Evolutionary conservation across 495 filamentous ascomycete species (phyloP).

Genomic region (Sporormia fimetaria): DNA sequence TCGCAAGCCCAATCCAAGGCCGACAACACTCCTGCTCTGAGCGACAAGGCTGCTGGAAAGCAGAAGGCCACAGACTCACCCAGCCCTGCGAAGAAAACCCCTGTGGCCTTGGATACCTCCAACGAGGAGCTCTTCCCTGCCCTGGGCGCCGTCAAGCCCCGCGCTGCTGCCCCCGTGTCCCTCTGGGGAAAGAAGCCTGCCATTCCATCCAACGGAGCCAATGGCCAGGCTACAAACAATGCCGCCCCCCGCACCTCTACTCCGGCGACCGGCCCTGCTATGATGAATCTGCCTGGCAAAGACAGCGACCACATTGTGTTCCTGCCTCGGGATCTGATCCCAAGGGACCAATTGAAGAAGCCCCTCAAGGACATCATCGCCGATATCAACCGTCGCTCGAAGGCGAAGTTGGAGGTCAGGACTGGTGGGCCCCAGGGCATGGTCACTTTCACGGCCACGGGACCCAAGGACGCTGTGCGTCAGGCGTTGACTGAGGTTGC

Average conservation of each 20-base stretch:
- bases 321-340: constrained; percentile 58
- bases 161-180: constrained; percentile 42
- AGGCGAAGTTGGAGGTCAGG: constrained; percentile 68
- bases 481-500: constrained; percentile 79
- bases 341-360: constrained; percentile 65
- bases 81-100: constrained; percentile 30
- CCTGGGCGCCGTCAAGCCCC: constrained; percentile 59
- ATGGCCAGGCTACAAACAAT: constrained; percentile 36
- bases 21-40: constrained; percentile 33
- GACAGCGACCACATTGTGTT: constrained; percentile 64
- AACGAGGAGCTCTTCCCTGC: constrained; percentile 87
- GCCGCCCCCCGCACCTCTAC: constrained; percentile 44
- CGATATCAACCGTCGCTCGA: constrained; percentile 79
- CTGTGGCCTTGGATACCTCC: constrained; percentile 52
- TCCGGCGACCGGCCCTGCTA: constrained; percentile 48
- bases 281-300: constrained; percentile 63
- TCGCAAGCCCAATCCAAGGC: constrained; percentile 27
- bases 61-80: constrained; percentile 40
- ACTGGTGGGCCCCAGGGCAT: constrained; percentile 47
- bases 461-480: constrained; percentile 62
- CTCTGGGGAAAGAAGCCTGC: constrained; percentile 57
- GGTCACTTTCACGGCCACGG: constrained; percentile 68
- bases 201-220: constrained; percentile 47
- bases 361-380: constrained; percentile 69
- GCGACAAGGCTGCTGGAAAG: constrained; percentile 52